Evolutionary conservation across 106 monocot species (phyloP), one percentile per base, ranked within the genome.

Genomic region (Platanthera zijinensis): DNA sequence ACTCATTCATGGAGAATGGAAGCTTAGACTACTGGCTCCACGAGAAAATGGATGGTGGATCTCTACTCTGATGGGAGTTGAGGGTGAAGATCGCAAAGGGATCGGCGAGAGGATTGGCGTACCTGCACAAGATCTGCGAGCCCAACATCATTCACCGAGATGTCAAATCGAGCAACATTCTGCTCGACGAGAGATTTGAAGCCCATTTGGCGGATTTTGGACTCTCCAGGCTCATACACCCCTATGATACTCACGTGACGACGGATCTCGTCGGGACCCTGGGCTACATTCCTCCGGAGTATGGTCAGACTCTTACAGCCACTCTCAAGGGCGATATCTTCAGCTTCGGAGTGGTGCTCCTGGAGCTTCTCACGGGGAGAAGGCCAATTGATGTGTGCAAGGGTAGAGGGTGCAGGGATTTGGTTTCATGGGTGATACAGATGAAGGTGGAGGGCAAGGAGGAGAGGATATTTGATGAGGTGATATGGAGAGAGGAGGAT

Each of bases 1-100:
- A 87, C 48, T 85, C 90, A 1, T 90, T 84, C 69, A 85, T 90
- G 90, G 90, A 90, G 77, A 90, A 90, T 64, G 87, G 87, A 2
- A 90, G 90, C 69, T 67, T 90, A 5, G 90, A 90, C 57, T 87
- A 85, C 46, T 90, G 90, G 90, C 82, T 87, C 47, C 90, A 90
- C 51, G 90, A 90, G 76, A 81, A 59, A 49, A 15, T 50, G 1
- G 90, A 90, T 52, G 83, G 79, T 1, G 84, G 82, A 13, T 85
- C 81, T 52, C 54, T 74, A 10, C 83, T 90, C 10, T 47, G 48
- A 3, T 90, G 90, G 90, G 71, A 83, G 10, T 10, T 67, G 7
- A 85, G 87, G 67, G 67, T 87, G 9, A 85, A 71, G 56, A 90
- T 90, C 45, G 90, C 90, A 12, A 85, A 84, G 57, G 90, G 87